phyloP scores from a whole-genome alignment of 202 grass and related monocot genomes.

The Carex sylvatica region DNA sequence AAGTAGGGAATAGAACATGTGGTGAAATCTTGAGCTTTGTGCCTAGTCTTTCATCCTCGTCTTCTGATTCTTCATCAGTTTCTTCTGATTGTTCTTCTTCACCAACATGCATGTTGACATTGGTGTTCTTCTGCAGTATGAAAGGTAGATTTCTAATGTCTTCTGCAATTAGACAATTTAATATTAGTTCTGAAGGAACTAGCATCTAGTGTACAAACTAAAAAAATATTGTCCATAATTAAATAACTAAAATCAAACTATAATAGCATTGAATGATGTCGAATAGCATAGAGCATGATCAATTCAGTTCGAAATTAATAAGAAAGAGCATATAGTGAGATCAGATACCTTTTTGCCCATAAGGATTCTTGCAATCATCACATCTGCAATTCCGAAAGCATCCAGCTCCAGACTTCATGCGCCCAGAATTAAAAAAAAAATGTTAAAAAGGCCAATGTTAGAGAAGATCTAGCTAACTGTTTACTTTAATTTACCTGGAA shows the following conservation, averaged over 20 bases:
- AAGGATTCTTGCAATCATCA: constrained; percentile 90
- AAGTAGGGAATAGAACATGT: constrained; percentile 56
- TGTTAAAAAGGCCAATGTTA: neutral
- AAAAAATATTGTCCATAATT: constrained; percentile 3
- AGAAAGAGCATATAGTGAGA: constrained; percentile 5
- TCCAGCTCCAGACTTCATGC: constrained; percentile 62
- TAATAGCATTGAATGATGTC: constrained; percentile 3
- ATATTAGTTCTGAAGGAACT: constrained; percentile 10
- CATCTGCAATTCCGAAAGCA: constrained; percentile 80
- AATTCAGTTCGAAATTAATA: constrained; percentile 20
- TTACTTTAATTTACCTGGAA: constrained; percentile 54
- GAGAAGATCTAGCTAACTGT: constrained; percentile 17
- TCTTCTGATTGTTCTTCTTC: constrained; percentile 51
- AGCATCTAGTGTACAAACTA: neutral
- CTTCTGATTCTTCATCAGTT: constrained; percentile 28
- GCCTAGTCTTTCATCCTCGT: constrained; percentile 29
- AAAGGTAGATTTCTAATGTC: constrained; percentile 39
- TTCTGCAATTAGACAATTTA: constrained; percentile 42
- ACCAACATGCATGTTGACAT: constrained; percentile 48
- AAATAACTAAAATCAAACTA: constrained; percentile 3
- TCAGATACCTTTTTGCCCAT: constrained; percentile 80
- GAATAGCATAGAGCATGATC: neutral
- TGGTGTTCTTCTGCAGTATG: constrained; percentile 44
- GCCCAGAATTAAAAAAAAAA: constrained; percentile 24
- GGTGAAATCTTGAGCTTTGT: constrained; percentile 42